A percentile compares a stretch with the other conserved stretches of the same genome.
Evolutionary conservation across 2,329 filamentous ascomycete species (phyloP).

Genomic region (Sporothrix dimorphospora): DNA sequence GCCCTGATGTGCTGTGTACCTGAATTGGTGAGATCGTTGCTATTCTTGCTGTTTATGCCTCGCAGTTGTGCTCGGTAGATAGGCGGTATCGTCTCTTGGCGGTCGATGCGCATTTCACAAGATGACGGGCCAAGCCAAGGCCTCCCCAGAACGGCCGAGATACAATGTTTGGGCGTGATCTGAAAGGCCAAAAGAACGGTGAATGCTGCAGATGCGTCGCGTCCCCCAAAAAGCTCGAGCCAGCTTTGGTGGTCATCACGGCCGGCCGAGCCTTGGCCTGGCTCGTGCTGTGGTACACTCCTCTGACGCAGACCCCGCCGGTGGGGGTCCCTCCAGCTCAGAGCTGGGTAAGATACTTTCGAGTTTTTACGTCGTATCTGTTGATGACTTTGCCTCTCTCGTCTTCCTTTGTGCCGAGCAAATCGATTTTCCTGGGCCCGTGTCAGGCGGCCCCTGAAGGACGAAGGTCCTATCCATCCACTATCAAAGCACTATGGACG

Average conservation of each 20-base stretch:
- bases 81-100: conserved; percentile 19
- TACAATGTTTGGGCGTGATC: background rate
- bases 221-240: conserved; percentile 6
- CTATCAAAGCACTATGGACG: background rate
- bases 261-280: background rate
- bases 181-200: background rate
- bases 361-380: no score
- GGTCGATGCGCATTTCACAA: conserved; percentile 14
- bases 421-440: conserved; percentile 13
- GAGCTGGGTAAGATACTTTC: background rate
- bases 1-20: background rate
- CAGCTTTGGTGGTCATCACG: background rate
- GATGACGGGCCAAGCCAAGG: conserved; percentile 1
- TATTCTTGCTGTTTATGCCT: background rate
- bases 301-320: conserved; percentile 1
- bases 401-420: conserved; percentile 34
- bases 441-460: background rate
- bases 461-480: background rate
- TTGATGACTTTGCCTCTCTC: conserved; percentile 13
- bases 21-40: background rate
- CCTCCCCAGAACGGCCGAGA: conserved; percentile 4
- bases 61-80: conserved; percentile 12
- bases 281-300: conserved; percentile 10
- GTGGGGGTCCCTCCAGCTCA: background rate
- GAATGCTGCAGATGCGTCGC: background rate